Percentiles rank a stretch among this genome's conserved stretches.
Conservation (phyloP, 192 early-diverging fungal genomes). For the Glomus cerebriforme region DNA sequence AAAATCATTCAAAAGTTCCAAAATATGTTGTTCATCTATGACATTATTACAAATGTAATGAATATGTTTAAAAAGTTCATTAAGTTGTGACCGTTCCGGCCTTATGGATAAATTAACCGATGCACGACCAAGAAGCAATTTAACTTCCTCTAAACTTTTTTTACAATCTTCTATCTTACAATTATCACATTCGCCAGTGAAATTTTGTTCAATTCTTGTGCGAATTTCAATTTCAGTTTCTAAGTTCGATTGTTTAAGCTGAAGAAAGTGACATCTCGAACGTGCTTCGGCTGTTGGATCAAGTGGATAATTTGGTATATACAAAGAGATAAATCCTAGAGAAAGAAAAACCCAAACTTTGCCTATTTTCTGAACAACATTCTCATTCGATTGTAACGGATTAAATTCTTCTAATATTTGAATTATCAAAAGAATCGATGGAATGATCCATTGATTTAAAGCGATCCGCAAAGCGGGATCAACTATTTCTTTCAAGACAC, state of each 20-base stretch:
- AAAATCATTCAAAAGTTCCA: constrained; percentile 48
- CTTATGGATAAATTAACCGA: constrained; percentile 59
- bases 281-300: constrained; percentile 83
- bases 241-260: constrained; percentile 49
- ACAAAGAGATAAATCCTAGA: constrained; percentile 63
- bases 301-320: constrained; percentile 77
- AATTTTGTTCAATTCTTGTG: constrained; percentile 53
- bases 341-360: constrained; percentile 61
- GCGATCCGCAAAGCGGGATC: neutral
- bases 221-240: constrained; percentile 62
- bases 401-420: constrained; percentile 11
- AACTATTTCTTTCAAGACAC: neutral
- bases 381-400: neutral
- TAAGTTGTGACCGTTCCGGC: constrained; percentile 64
- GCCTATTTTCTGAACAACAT: constrained; percentile 43
- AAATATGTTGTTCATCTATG: constrained; percentile 49
- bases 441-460: constrained; percentile 9
- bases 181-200: constrained; percentile 64
- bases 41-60: constrained; percentile 57
- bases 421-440: constrained; percentile 25
- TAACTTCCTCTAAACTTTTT: constrained; percentile 36
- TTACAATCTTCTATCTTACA: constrained; percentile 35
- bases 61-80: constrained; percentile 66
- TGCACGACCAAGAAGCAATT: constrained; percentile 40
- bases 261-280: constrained; percentile 64